Conservation (phyloP, 2,329 filamentous ascomycete genomes). For the Acrodontium crateriforme region DNA sequence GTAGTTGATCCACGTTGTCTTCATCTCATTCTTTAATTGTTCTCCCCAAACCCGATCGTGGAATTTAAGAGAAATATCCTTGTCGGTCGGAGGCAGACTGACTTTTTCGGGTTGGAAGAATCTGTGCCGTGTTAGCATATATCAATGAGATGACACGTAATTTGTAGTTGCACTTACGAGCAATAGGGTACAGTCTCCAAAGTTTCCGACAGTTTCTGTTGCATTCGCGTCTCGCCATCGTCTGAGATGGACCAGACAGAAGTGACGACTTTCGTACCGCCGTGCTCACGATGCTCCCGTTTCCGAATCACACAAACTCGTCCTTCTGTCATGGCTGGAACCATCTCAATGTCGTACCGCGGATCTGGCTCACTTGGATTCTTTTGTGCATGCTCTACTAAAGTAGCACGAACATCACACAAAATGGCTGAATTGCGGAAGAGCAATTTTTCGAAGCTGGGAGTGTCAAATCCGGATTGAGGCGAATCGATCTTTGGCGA, state of each 20-base stretch:
- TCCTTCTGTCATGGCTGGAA: conserved; percentile 23
- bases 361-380: conserved; percentile 22
- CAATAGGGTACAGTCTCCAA: conserved; percentile 31
- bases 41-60: conserved; percentile 25
- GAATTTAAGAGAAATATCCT: conserved; percentile 25
- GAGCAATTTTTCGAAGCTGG: conserved; percentile 26
- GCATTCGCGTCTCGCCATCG: conserved; percentile 28
- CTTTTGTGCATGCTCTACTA: conserved; percentile 29
- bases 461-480: background rate
- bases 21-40: conserved; percentile 20
- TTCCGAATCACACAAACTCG: conserved; percentile 32
- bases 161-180: too few species aligned
- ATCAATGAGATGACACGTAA: too few species aligned
- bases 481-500: too few species aligned
- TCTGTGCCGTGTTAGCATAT: too few species aligned
- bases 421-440: conserved; percentile 32
- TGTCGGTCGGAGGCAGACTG: conserved; percentile 20
- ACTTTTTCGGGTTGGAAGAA: conserved; percentile 32
- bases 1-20: conserved; percentile 34
- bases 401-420: conserved; percentile 28
- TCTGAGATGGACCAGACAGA: conserved; percentile 33
- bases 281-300: conserved; percentile 24
- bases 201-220: conserved; percentile 29
- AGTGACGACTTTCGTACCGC: conserved; percentile 25
- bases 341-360: conserved; percentile 27